Evolutionary conservation across 1,284 basidiomycete species (phyloP), one percentile per base, ranked within the genome.

Genomic region (Coniferiporia sulphurascens): DNA sequence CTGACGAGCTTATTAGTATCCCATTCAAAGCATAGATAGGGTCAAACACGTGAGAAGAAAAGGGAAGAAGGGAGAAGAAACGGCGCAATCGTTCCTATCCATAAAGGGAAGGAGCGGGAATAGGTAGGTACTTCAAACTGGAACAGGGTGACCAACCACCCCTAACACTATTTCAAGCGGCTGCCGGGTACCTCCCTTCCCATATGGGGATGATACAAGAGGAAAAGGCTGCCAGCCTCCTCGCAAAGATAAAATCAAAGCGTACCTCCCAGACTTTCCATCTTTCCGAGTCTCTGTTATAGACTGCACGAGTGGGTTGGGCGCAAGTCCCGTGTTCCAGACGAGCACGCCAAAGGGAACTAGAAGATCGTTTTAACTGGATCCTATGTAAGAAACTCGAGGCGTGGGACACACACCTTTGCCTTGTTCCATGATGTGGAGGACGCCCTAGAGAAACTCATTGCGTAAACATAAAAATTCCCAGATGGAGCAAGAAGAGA

Each of bases 311-410:
- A 95, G 75, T 7, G 91, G 90, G 67, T 93, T 93, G 3, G 89
- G 83, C 8, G 89, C 81, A 6, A 95, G 77, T 1, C 91, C 91
- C 4, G 92, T 93, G 65, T 85, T 87, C 93, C 93, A 94, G 17
- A 95, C 91, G 5, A 93, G 79, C 43, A 94, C 74, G 13, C 92
- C 92, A 68, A 87, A 91, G 12, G 84, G 85, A 27, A 91, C 88
- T 89, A 32, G 27, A 46, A 6, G 36, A 35, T 15, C 15, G 36
- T 12, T 50, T 38, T 19, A 55, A 43, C 19, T 21, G 9, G 17
- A 17, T n/a, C 8, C 15, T 2, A 17, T n/a, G 44, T 9, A 8
- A 17, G 3, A 9, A n/a, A 9, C 17, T 46, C 44, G 3, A 21
- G 41, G 57, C 58, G 54, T 59, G 51, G 50, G 12, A 21, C 54